Conservation (phyloP, 305 asterid species). For the Euphrasia arctica region DNA sequence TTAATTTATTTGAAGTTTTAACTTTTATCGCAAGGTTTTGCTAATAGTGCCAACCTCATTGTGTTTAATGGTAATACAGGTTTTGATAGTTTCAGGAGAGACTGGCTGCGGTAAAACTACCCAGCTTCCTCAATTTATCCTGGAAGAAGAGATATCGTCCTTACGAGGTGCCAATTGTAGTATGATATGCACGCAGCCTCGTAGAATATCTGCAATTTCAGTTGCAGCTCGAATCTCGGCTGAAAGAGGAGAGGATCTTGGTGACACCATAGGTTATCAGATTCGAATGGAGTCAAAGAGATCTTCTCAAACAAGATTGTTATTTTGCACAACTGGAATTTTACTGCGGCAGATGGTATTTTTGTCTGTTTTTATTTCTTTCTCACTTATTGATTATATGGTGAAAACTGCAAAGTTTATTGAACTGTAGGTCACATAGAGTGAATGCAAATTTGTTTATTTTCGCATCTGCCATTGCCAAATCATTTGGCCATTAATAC, state of each 20-base stretch:
- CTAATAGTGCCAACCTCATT: conserved; percentile 15
- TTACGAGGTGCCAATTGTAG: conserved; percentile 73
- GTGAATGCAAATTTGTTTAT: conserved; percentile 12
- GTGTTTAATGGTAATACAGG: conserved; percentile 42
- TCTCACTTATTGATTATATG: conserved; percentile 12
- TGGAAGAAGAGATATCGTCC: conserved; percentile 87
- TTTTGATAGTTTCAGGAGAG: conserved; percentile 95
- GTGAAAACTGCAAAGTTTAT: conserved; percentile 2
- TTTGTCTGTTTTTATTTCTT: conserved; percentile 1
- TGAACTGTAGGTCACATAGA: conserved; percentile 1
- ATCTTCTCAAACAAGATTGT: conserved; percentile 76
- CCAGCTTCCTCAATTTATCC: conserved; percentile 95
- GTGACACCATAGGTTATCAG: conserved; percentile 92
- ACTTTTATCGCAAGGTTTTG: conserved; percentile 11
- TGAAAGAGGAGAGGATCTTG: conserved; percentile 94
- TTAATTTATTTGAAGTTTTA: conserved; percentile 1
- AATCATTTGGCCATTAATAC: conserved; percentile 1
- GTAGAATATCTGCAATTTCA: conserved; percentile 95
- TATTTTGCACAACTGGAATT: conserved; percentile 97
- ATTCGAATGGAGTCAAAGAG: conserved; percentile 84
- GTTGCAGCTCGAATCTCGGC: conserved; percentile 88
- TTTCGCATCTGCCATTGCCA: conserved; percentile 11
- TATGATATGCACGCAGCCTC: conserved; percentile 96
- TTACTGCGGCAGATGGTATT: conserved; percentile 86
- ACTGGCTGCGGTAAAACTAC: conserved; percentile 99